phyloP scores from a whole-genome alignment of 805 yeast species.

The Ogataea methanolica region DNA sequence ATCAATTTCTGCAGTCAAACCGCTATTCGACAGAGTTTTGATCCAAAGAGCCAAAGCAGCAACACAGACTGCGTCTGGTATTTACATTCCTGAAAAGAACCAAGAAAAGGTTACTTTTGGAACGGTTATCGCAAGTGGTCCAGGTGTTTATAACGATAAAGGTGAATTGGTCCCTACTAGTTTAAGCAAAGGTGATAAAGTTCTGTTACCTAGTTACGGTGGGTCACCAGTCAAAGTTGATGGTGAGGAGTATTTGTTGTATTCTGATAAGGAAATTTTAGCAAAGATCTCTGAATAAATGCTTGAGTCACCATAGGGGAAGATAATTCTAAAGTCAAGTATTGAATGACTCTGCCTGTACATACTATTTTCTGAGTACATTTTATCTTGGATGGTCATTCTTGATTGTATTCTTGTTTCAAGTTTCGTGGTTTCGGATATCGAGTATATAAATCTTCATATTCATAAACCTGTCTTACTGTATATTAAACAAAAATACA shows the following conservation, averaged over 20 bases:
- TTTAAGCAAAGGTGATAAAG: constrained; percentile 88
- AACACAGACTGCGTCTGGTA: constrained; percentile 87
- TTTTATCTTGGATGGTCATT: too few species aligned
- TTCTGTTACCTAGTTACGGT: constrained; percentile 90
- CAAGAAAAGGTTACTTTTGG: constrained; percentile 92
- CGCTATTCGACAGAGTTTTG: constrained; percentile 91
- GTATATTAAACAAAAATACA: too few species aligned
- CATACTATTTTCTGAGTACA: background rate
- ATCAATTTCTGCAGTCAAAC: constrained; percentile 53
- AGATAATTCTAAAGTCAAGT: background rate
- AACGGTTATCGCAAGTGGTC: constrained; percentile 90
- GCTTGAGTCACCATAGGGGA: background rate
- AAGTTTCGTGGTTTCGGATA: too few species aligned
- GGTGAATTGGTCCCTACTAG: constrained; percentile 71
- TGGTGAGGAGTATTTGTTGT: constrained; percentile 49
- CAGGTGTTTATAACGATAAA: constrained; percentile 73
- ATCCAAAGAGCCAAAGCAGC: constrained; percentile 94
- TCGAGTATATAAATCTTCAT: too few species aligned
- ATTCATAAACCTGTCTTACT: too few species aligned
- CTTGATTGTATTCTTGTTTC: too few species aligned
- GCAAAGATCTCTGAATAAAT: constrained; percentile 76
- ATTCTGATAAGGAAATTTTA: constrained; percentile 90
- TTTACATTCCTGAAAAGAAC: constrained; percentile 93
- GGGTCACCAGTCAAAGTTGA: constrained; percentile 86
- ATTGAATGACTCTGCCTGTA: background rate